Evolutionary conservation across 1,139 yeast species (phyloP), one percentile per base, ranked within the genome.

Genomic region (Pneumocystis carinii): DNA sequence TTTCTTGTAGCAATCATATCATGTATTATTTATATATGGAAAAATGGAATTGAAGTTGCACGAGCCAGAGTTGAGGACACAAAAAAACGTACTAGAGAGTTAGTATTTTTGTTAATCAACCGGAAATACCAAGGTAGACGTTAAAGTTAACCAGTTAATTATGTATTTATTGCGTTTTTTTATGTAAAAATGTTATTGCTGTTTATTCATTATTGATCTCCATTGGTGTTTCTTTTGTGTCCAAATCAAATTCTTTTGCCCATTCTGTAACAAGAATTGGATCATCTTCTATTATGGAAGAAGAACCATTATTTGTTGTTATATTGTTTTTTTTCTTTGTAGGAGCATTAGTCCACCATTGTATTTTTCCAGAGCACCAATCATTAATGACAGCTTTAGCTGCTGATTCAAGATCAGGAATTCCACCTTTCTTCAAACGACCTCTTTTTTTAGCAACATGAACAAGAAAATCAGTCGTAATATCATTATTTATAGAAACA

Each of bases 311-410:
- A 72, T 48, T 67, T 69, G 48, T 65, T 70, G 19, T 67, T 19
- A 42, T 58, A n/a, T 73, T 73, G 15, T 75, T 70, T 8, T 73
- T 77, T 69, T 80, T 79, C 1, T 87, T 83, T 10, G 84, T 79
- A 69, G 86, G 87, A 60, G 97, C 96, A 69, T 84, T 75, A 1
- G 90, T 84, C 96, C 97, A 92, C 60, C 97, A 96, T 64, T 85
- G 76, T 69, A 92, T 82, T 72, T 95, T 83, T 65, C 98, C 98
- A 75, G 90, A 97, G 76, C 97, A 85, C 97, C 97, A 94, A 75
- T 92, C 99, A 69, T 83, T 88, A 71, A 94, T 79, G 3, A 92
- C 87, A 42, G 88, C 79, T 70, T 82, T 75, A 56, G 95, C 96
- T 14, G 98, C 96, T 67, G 92, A 80, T 65, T 83, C 85, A 69